These are phyloP conservation scores for Achaetomiella virescens DNA, from an alignment of 495 filamentous ascomycete species.

Conservation along the genomic window DNA sequence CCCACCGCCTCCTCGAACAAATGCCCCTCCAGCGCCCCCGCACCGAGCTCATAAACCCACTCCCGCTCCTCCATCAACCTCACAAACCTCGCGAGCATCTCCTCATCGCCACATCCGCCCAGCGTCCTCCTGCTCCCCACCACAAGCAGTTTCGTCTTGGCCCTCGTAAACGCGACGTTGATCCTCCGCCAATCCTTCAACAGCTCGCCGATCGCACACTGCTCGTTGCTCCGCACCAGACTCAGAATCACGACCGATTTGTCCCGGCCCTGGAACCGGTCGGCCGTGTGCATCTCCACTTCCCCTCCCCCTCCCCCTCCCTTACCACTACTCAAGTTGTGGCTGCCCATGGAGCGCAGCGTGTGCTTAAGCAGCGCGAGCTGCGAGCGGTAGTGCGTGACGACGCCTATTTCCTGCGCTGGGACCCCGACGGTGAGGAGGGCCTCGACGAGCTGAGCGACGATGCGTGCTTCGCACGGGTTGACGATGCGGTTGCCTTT, in stretches of 20 bases:
- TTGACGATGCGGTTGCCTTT: constrained; percentile 84
- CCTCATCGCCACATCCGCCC: constrained; percentile 53
- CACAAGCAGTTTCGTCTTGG: constrained; percentile 82
- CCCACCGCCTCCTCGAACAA: constrained; percentile 39
- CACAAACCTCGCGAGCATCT: constrained; percentile 72
- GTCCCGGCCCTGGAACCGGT: constrained; percentile 93
- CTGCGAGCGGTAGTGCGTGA: constrained; percentile 96
- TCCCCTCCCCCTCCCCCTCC: constrained; percentile 21
- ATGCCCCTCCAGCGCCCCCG: constrained; percentile 60
- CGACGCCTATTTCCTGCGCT: constrained; percentile 79
- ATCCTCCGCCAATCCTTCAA: constrained; percentile 87
- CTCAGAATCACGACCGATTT: constrained; percentile 85
- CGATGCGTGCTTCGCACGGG: constrained; percentile 66
- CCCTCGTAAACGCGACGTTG: constrained; percentile 91
- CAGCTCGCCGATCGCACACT: constrained; percentile 74
- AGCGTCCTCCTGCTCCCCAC: constrained; percentile 76
- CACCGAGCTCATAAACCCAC: constrained; percentile 70
- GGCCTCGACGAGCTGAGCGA: constrained; percentile 68
- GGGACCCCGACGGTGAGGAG: constrained; percentile 70
- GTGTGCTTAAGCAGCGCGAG: constrained; percentile 50
- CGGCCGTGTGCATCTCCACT: constrained; percentile 92
- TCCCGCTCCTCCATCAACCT: constrained; percentile 60
- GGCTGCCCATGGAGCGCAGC: constrained; percentile 25
- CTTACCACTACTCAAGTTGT: neutral
- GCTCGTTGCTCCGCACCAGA: constrained; percentile 80